phyloP scores from a whole-genome alignment of 306 rosid genomes.

The Vicia faba region DNA sequence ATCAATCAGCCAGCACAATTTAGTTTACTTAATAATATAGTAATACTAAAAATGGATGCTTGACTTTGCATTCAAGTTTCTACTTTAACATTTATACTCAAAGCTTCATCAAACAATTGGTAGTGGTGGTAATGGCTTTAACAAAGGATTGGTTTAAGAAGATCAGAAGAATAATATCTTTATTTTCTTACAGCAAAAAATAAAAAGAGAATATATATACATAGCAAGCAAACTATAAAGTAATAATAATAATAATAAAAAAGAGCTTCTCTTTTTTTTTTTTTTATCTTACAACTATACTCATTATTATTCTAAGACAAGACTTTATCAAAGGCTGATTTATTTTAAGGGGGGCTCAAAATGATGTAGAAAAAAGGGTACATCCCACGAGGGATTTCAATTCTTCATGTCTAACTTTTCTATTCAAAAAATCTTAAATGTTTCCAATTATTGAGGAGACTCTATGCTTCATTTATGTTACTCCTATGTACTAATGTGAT shows the following conservation, averaged over 20 bases:
- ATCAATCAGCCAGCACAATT: slow-evolving; percentile 22
- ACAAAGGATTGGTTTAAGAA: slow-evolving; percentile 15
- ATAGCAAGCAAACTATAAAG: slow-evolving; percentile 35
- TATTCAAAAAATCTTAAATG: slow-evolving; percentile 24
- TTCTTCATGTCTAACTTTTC: slow-evolving; percentile 37
- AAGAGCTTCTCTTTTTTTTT: too few species aligned
- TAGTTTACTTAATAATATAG: slow-evolving; percentile 21
- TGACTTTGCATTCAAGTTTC: slow-evolving; percentile 49
- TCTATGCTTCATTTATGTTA: slow-evolving; percentile 2
- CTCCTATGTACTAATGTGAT: not conserved
- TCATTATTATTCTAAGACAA: slow-evolving; percentile 33
- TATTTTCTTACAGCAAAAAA: slow-evolving; percentile 20
- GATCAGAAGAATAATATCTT: slow-evolving; percentile 30
- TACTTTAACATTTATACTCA: slow-evolving; percentile 34
- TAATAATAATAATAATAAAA: not conserved
- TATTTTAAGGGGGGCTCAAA: slow-evolving; percentile 32
- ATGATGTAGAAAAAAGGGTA: not conserved
- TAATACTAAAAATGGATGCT: slow-evolving; percentile 33
- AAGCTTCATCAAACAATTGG: slow-evolving; percentile 35
- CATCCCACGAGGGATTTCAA: slow-evolving; percentile 33
- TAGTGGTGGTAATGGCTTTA: slow-evolving; percentile 25
- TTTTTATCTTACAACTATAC: not conserved
- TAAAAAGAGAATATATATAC: slow-evolving; percentile 31
- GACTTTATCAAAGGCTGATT: slow-evolving; percentile 53
- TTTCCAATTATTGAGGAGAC: slow-evolving; percentile 37